Percentiles rank a stretch among this genome's conserved stretches.
Conservation (phyloP, 257 asterid species). For the Linderniella brevidens region DNA sequence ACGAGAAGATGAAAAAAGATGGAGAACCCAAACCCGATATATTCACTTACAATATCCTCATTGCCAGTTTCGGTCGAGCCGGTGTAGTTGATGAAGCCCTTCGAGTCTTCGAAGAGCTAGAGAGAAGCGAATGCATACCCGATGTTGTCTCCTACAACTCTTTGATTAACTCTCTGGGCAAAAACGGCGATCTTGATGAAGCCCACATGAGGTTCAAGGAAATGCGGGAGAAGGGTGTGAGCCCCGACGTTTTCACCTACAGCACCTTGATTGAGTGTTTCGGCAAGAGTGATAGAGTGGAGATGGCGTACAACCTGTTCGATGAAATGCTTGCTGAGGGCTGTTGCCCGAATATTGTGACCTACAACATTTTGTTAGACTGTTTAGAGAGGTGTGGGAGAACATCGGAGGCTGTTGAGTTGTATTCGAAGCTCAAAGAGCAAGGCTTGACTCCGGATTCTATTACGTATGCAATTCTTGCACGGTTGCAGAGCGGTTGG, state of each 20-base stretch:
- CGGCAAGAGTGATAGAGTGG: constrained; percentile 82
- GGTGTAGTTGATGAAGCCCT: constrained; percentile 77
- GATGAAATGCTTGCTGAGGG: constrained; percentile 75
- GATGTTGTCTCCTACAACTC: constrained; percentile 81
- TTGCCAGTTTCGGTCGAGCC: constrained; percentile 66
- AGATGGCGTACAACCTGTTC: constrained; percentile 66
- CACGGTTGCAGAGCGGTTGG: constrained; percentile 70
- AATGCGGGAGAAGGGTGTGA: constrained; percentile 79
- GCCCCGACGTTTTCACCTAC: constrained; percentile 86
- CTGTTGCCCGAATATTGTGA: constrained; percentile 74
- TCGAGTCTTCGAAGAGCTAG: constrained; percentile 74
- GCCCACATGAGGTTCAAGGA: constrained; percentile 82
- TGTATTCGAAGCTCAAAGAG: constrained; percentile 66
- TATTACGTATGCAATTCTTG: constrained; percentile 67
- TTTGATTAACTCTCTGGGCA: constrained; percentile 75
- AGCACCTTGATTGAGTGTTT: constrained; percentile 89
- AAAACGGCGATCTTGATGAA: constrained; percentile 80
- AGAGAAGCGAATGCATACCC: constrained; percentile 48
- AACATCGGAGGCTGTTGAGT: constrained; percentile 72
- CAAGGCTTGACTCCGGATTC: constrained; percentile 79
- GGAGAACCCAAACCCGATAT: constrained; percentile 74
- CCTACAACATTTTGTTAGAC: constrained; percentile 80
- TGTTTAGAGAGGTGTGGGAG: constrained; percentile 86
- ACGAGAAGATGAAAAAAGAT: constrained; percentile 59
- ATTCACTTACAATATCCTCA: constrained; percentile 77